These are phyloP conservation scores for Hypoxylon sp. DNA, from an alignment of 2,329 filamentous ascomycete species.

Conservation along the genomic window DNA sequence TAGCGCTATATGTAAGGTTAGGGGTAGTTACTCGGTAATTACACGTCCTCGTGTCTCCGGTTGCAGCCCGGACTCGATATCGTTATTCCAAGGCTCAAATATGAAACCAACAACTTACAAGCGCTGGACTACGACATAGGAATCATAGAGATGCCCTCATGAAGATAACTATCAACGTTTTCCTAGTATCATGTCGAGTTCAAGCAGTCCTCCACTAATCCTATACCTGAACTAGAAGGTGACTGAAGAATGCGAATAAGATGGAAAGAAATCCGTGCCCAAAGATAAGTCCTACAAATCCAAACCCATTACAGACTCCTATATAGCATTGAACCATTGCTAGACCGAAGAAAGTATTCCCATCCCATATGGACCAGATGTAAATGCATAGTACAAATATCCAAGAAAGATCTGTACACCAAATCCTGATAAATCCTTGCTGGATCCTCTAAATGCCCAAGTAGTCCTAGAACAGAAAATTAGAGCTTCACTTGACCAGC, in stretches of 20 bases:
- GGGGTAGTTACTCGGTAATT: too few relatives aligned
- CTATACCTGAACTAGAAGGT: not conserved
- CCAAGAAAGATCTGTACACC: constrained; percentile 1
- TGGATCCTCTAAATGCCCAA: not conserved
- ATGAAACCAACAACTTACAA: too few relatives aligned
- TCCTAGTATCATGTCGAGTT: not conserved
- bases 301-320: not conserved
- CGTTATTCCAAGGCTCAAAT: too few relatives aligned
- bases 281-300: not conserved
- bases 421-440: not conserved
- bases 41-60: not conserved
- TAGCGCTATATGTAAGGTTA: too few relatives aligned
- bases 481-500: constrained; percentile 79
- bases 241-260: constrained; percentile 1
- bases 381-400: constrained; percentile 5
- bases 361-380: constrained; percentile 1
- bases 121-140: too few relatives aligned
- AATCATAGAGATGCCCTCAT: too few relatives aligned
- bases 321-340: not conserved
- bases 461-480: constrained; percentile 5
- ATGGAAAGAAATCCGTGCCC: not conserved
- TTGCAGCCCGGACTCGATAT: too few relatives aligned
- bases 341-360: not conserved
- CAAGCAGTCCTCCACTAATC: not conserved
- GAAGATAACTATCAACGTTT: too few relatives aligned